Evolutionary conservation across 2,329 filamentous ascomycete genomes (phyloP).

Genomic region (Epichloe uncinata): DNA sequence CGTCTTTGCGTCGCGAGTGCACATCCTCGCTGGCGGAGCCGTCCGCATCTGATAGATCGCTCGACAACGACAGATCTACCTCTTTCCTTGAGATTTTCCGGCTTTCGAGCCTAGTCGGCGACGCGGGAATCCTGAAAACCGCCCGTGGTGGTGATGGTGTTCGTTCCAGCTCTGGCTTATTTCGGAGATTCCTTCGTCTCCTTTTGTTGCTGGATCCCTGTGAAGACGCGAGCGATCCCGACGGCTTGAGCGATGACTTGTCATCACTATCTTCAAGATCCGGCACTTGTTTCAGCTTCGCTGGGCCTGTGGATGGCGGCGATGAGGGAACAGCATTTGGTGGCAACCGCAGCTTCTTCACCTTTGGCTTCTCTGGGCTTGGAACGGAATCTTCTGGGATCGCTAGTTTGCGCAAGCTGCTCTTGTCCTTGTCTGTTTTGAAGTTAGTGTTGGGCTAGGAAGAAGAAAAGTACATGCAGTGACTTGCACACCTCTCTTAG

Average conservation of each 20-base stretch:
- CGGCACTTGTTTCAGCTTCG: constrained; percentile 2
- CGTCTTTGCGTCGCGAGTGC: constrained; percentile 2
- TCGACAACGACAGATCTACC: background rate
- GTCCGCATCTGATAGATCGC: constrained; percentile 3
- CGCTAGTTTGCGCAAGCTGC: background rate
- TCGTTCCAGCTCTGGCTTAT: background rate
- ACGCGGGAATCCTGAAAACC: constrained; percentile 11
- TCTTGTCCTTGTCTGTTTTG: background rate
- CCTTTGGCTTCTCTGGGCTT: constrained; percentile 4
- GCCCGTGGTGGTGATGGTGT: constrained; percentile 9
- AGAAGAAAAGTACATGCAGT: background rate
- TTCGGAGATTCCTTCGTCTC: background rate
- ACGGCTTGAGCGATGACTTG: background rate
- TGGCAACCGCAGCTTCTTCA: background rate
- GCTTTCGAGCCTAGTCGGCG: constrained; percentile 6
- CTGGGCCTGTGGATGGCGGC: background rate
- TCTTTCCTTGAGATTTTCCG: background rate
- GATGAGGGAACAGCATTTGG: background rate
- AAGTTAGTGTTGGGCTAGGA: background rate
- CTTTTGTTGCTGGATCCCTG: background rate
- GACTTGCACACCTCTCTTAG: constrained; percentile 2
- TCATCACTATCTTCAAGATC: background rate
- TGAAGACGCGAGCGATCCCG: background rate
- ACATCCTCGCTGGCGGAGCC: background rate
- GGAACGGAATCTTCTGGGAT: constrained; percentile 1